These are phyloP conservation scores for Starmera amethionina DNA, from an alignment of 805 yeast genomes.

Conservation along the genomic window DNA sequence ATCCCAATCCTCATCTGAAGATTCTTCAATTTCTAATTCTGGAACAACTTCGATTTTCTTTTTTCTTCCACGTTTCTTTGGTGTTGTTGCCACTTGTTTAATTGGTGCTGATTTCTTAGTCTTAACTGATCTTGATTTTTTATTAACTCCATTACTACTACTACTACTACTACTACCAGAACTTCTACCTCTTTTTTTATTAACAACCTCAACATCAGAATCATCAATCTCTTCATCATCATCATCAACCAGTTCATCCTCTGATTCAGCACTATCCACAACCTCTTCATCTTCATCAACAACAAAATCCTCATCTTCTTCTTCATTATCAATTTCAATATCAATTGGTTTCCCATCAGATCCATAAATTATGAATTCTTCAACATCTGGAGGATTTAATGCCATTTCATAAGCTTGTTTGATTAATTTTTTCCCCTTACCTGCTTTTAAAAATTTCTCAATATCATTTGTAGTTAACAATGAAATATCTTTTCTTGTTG, in stretches of 20 bases:
- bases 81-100: slow-evolving; percentile 16
- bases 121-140: slow-evolving; percentile 6
- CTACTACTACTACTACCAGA: slow-evolving; percentile 1
- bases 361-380: slow-evolving; percentile 33
- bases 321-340: slow-evolving; percentile 21
- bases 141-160: slow-evolving; percentile 4
- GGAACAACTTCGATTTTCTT: slow-evolving; percentile 3
- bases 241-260: slow-evolving; percentile 17
- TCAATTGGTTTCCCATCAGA: slow-evolving; percentile 30
- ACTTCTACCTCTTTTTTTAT: slow-evolving; percentile 9
- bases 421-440: slow-evolving; percentile 34
- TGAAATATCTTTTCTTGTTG: slow-evolving; percentile 40
- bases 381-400: slow-evolving; percentile 36
- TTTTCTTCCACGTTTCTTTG: slow-evolving; percentile 2
- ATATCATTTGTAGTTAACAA: slow-evolving; percentile 33
- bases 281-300: slow-evolving; percentile 21
- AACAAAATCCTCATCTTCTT: slow-evolving; percentile 15
- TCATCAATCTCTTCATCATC: slow-evolving; percentile 12
- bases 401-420: slow-evolving; percentile 47
- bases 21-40: slow-evolving; percentile 14
- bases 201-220: slow-evolving; percentile 19
- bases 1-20: slow-evolving; percentile 19
- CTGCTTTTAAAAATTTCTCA: slow-evolving; percentile 24
- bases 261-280: slow-evolving; percentile 16
- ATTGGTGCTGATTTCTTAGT: slow-evolving; percentile 7